phyloP scores from a whole-genome alignment of 1,284 basidiomycete species.

The Boletus semigastroideus region DNA sequence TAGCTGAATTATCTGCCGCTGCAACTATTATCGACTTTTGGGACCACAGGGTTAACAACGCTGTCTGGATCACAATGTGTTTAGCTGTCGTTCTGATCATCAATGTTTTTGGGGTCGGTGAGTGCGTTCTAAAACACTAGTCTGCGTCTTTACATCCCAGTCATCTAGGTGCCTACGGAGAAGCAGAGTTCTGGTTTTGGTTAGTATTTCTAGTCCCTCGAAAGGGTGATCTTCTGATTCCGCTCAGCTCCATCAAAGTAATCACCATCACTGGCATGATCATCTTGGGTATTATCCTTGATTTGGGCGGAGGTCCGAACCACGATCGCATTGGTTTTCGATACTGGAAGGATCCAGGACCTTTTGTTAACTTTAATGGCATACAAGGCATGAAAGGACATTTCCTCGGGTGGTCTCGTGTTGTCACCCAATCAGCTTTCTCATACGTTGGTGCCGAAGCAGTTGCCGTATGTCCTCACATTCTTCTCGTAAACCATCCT shows the following conservation, averaged over 20 bases:
- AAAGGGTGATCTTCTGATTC: not conserved
- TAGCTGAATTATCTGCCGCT: slow-evolving; percentile 60
- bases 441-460: slow-evolving; percentile 57
- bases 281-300: slow-evolving; percentile 40
- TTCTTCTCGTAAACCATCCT: not conserved
- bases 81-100: slow-evolving; percentile 58
- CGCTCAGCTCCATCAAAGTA: slow-evolving; percentile 40
- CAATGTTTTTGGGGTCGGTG: slow-evolving; percentile 55
- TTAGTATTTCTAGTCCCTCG: not conserved
- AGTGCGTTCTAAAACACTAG: slow-evolving; percentile 1
- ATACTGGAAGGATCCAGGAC: slow-evolving; percentile 46
- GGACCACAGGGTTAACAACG: slow-evolving; percentile 41
- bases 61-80: slow-evolving; percentile 63
- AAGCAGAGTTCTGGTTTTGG: slow-evolving; percentile 51
- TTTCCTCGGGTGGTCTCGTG: slow-evolving; percentile 47
- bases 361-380: slow-evolving; percentile 31
- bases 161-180: slow-evolving; percentile 41
- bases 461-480: slow-evolving; percentile 38
- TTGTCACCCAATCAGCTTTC: slow-evolving; percentile 41
- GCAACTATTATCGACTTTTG: slow-evolving; percentile 64
- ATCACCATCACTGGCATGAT: slow-evolving; percentile 41
- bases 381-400: slow-evolving; percentile 33
- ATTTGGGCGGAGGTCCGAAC: slow-evolving; percentile 41
- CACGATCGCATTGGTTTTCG: slow-evolving; percentile 40
- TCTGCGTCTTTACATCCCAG: not conserved